phyloP scores from a whole-genome alignment of 202 grass and related monocot species.

The Miscanthus sacchariflorus region DNA sequence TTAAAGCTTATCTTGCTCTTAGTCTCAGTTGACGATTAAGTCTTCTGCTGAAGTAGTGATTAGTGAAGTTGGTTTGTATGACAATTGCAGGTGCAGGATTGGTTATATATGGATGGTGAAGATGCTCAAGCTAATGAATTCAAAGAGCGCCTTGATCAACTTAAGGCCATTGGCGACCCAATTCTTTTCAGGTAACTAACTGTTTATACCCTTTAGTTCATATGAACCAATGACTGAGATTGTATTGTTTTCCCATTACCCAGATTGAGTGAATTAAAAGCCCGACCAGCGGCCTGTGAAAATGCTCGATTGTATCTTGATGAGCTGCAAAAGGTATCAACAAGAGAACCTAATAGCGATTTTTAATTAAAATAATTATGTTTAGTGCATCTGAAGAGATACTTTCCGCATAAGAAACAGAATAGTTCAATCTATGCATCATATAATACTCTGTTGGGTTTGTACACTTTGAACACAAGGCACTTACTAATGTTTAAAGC shows the following conservation, averaged over 20 bases:
- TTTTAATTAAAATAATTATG: no score
- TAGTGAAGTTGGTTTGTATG: constrained; percentile 18
- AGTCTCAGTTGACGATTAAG: constrained; percentile 22
- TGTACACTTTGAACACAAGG: neutral
- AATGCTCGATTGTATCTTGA: no score
- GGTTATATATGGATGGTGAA: constrained; percentile 99
- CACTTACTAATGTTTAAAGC: neutral
- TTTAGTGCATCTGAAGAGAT: no score
- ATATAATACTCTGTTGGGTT: neutral
- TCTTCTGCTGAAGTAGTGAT: constrained; percentile 14
- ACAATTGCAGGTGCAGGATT: constrained; percentile 87
- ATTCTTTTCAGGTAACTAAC: constrained; percentile 89
- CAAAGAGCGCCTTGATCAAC: constrained; percentile 83
- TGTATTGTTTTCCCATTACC: no score
- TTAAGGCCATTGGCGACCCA: constrained; percentile 87
- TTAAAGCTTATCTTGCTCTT: constrained; percentile 13
- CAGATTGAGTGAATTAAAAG: constrained; percentile 40
- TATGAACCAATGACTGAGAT: constrained; percentile 1
- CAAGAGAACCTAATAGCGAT: no score
- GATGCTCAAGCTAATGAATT: constrained; percentile 97
- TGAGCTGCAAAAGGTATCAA: no score
- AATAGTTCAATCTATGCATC: no score
- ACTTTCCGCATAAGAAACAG: no score
- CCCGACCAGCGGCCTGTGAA: constrained; percentile 50
- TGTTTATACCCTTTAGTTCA: constrained; percentile 24